Conservation (phyloP, 306 rosid species). For the Vigna hirtella region DNA sequence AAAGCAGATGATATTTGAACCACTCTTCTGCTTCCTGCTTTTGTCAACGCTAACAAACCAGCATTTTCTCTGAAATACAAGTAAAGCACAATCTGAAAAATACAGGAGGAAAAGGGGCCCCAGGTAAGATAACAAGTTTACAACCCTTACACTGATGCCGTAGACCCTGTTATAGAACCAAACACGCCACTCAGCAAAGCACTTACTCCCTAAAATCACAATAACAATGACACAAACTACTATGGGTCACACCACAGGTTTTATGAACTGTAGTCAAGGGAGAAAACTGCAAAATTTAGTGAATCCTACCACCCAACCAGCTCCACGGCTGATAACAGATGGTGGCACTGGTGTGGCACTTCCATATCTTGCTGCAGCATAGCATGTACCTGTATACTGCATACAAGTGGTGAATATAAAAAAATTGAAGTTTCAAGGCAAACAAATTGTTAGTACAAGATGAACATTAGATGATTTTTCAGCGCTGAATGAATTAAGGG, state of each 20-base stretch:
- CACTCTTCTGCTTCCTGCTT: slow-evolving; percentile 91
- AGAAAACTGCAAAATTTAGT: slow-evolving; percentile 27
- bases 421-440: slow-evolving; percentile 8
- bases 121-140: background rate
- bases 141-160: slow-evolving; percentile 72
- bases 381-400: slow-evolving; percentile 83
- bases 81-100: background rate
- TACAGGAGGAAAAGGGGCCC: no score
- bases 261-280: background rate
- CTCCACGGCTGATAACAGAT: slow-evolving; percentile 77
- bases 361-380: slow-evolving; percentile 79
- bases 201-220: slow-evolving; percentile 70
- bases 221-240: background rate
- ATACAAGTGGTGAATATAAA: background rate
- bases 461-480: background rate
- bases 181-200: slow-evolving; percentile 72
- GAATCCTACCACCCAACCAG: slow-evolving; percentile 78
- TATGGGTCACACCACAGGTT: background rate
- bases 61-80: slow-evolving; percentile 62
- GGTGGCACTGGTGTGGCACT: slow-evolving; percentile 96
- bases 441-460: background rate
- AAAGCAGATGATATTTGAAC: slow-evolving; percentile 84
- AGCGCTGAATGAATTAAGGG: background rate
- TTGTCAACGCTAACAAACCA: slow-evolving; percentile 83
- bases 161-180: slow-evolving; percentile 70